Conservation (phyloP, 169 alveolate species). For the Eimeria maxima region DNA sequence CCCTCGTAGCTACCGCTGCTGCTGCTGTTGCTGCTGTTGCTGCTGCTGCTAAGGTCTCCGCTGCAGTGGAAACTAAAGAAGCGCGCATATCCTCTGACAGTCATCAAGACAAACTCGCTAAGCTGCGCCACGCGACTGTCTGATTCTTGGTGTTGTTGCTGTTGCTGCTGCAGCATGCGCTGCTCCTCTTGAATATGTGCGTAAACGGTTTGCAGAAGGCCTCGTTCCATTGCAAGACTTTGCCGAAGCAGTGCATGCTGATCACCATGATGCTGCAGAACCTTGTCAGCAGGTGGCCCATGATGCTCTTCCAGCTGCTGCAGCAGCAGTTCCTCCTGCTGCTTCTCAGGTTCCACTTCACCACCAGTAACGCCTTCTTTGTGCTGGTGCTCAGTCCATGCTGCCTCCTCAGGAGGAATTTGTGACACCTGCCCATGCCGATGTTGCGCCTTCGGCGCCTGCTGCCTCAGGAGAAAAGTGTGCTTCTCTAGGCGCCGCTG, state of each 20-base stretch:
- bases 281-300: constrained; percentile 3
- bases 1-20: constrained; percentile 6
- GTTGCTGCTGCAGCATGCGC: constrained; percentile 64
- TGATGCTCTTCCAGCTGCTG: background rate
- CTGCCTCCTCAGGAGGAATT: background rate
- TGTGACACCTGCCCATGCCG: background rate
- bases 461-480: background rate
- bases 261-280: constrained; percentile 37
- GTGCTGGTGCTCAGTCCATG: constrained; percentile 23
- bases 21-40: constrained; percentile 31
- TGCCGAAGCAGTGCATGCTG: constrained; percentile 31
- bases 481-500: constrained; percentile 26
- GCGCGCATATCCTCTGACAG: constrained; percentile 63
- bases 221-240: constrained; percentile 61
- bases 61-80: constrained; percentile 52
- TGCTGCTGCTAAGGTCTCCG: constrained; percentile 50
- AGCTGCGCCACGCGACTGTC: constrained; percentile 73
- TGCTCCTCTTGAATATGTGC: constrained; percentile 51
- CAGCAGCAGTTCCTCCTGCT: constrained; percentile 58
- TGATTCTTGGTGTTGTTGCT: constrained; percentile 55
- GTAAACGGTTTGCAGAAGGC: constrained; percentile 22
- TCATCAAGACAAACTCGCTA: constrained; percentile 56
- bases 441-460: constrained; percentile 3
- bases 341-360: constrained; percentile 19
- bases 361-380: background rate